A percentile compares a stretch with the other conserved stretches of the same genome.
These are phyloP conservation scores for Noccaea caerulescens DNA, from an alignment of 345 rosid species.

Conservation along the genomic window DNA sequence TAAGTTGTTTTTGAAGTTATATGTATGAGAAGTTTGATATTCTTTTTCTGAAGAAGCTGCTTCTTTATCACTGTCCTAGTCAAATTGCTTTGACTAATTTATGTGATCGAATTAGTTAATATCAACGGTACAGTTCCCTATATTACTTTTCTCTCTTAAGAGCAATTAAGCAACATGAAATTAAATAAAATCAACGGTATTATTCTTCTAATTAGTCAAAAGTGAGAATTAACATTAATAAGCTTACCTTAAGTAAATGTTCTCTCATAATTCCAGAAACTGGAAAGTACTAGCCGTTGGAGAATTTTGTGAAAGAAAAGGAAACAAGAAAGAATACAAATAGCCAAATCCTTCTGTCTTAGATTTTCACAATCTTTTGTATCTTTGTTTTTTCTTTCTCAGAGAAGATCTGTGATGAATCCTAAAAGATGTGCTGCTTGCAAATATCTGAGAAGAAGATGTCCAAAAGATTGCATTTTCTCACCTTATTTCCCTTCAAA, in stretches of 20 bases:
- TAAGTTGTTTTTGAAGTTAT: conserved; percentile 15
- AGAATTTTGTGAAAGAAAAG: conserved; percentile 19
- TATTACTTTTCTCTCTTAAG: not conserved
- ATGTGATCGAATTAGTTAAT: not conserved
- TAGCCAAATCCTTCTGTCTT: conserved; percentile 12
- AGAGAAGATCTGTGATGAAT: conserved; percentile 39
- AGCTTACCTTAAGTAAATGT: conserved; percentile 34
- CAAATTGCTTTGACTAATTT: not conserved
- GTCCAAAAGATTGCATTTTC: conserved; percentile 68
- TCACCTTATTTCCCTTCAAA: conserved; percentile 63
- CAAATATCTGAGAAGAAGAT: conserved; percentile 72
- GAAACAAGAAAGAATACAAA: conserved; percentile 32
- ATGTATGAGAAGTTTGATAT: conserved; percentile 19
- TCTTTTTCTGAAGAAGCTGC: not conserved
- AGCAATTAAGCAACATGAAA: not conserved
- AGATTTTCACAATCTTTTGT: conserved; percentile 35
- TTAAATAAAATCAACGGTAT: conserved; percentile 27
- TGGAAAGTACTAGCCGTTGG: conserved; percentile 40
- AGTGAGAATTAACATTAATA: conserved; percentile 21
- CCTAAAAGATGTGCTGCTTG: conserved; percentile 67
- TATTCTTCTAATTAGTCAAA: conserved; percentile 1
- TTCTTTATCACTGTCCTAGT: not conserved
- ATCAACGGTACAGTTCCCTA: not conserved
- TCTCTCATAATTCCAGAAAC: conserved; percentile 5
- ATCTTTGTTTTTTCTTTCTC: conserved; percentile 1